A percentile compares a stretch with the other conserved stretches of the same genome.
phyloP scores from a whole-genome alignment of 306 rosid genomes.

The Lathyrus sativus region DNA sequence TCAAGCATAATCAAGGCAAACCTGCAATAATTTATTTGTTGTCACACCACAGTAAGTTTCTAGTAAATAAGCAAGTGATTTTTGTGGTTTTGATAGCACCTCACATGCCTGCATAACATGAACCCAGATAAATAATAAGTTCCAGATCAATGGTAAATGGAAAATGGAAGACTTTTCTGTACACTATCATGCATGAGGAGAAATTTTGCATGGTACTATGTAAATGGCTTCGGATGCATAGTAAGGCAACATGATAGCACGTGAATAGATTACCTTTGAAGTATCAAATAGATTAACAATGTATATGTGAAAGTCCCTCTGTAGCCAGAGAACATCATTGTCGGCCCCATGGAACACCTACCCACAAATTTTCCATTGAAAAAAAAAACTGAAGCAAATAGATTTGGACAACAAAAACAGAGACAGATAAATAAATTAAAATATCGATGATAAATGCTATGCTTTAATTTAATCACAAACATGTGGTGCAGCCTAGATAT shows the following conservation, averaged over 20 bases:
- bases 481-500: not conserved
- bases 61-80: slow-evolving; percentile 89
- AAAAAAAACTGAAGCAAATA: not conserved
- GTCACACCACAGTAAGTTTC: slow-evolving; percentile 80
- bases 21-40: slow-evolving; percentile 93
- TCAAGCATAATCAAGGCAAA: slow-evolving; percentile 40
- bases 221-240: slow-evolving; percentile 21
- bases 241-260: slow-evolving; percentile 16
- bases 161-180: slow-evolving; percentile 30
- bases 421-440: slow-evolving; percentile 13
- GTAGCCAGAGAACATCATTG: slow-evolving; percentile 90
- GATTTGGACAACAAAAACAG: slow-evolving; percentile 12
- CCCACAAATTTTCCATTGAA: slow-evolving; percentile 40
- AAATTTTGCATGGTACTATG: not conserved
- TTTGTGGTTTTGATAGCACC: slow-evolving; percentile 83
- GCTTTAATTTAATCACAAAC: slow-evolving; percentile 6
- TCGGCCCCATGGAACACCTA: slow-evolving; percentile 98
- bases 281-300: slow-evolving; percentile 88
- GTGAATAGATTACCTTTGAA: slow-evolving; percentile 63
- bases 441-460: slow-evolving; percentile 10
- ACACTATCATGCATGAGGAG: slow-evolving; percentile 17
- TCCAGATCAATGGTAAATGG: slow-evolving; percentile 27
- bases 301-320: slow-evolving; percentile 89
- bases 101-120: slow-evolving; percentile 82
- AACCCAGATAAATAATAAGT: slow-evolving; percentile 21